A percentile compares a stretch with the other conserved stretches of the same genome.
Evolutionary conservation across 306 rosid species (phyloP).

Genomic region (Oemleria cerasiformis): DNA sequence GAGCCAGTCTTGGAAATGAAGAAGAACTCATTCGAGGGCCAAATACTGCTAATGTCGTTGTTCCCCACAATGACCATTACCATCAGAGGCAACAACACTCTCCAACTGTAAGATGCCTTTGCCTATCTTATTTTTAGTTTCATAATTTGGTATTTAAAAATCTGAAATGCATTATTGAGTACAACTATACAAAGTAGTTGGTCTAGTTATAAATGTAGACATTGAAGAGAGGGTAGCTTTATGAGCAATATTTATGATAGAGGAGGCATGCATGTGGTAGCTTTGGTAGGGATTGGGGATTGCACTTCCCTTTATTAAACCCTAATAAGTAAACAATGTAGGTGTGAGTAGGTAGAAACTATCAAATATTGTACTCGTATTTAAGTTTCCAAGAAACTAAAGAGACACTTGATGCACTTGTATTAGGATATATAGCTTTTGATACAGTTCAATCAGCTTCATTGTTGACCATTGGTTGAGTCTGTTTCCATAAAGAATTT

Average conservation of each 20-base stretch:
- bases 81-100: slow-evolving; percentile 57
- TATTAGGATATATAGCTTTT: neutral
- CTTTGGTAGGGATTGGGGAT: slow-evolving; percentile 5
- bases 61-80: slow-evolving; percentile 44
- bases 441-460: neutral
- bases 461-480: neutral
- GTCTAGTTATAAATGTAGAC: slow-evolving; percentile 8
- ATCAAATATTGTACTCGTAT: neutral
- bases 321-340: slow-evolving; percentile 11
- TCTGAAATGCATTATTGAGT: neutral
- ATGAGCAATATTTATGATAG: slow-evolving; percentile 11
- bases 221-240: neutral
- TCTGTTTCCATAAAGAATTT: neutral
- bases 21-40: slow-evolving; percentile 65
- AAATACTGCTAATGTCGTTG: slow-evolving; percentile 34
- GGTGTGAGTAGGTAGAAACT: slow-evolving; percentile 5
- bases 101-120: slow-evolving; percentile 74
- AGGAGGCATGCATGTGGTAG: slow-evolving; percentile 31
- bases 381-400: neutral
- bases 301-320: slow-evolving; percentile 5
- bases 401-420: neutral
- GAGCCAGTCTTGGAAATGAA: slow-evolving; percentile 95
- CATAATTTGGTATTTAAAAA: slow-evolving; percentile 9
- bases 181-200: slow-evolving; percentile 17
- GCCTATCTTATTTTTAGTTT: slow-evolving; percentile 16